Evolutionary conservation across 1,139 yeast genomes (phyloP).

Genomic region (Blastobotrys capitulatus): DNA sequence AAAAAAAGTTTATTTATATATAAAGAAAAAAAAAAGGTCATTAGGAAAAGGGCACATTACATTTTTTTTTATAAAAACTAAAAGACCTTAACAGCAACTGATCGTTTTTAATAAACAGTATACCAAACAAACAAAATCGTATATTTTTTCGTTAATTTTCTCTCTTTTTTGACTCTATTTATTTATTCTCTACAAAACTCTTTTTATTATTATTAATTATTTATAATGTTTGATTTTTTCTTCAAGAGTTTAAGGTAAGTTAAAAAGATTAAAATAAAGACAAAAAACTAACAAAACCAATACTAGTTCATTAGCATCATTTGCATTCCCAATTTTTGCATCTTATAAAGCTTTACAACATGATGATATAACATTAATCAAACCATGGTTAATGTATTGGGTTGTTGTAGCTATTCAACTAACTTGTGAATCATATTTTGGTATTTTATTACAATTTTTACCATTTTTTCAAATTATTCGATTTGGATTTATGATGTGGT

Average conservation of each 20-base stretch:
- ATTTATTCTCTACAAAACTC: too few species aligned
- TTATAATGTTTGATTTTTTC: slow-evolving; percentile 8
- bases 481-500: slow-evolving; percentile 43
- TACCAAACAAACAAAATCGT: too few species aligned
- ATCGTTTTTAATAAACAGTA: too few species aligned
- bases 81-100: too few species aligned
- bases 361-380: slow-evolving; percentile 41
- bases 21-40: too few species aligned
- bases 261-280: too few species aligned
- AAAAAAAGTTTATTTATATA: too few species aligned
- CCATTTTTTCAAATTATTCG: slow-evolving; percentile 47
- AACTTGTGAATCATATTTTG: slow-evolving; percentile 40
- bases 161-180: too few species aligned
- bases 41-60: too few species aligned
- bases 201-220: background rate
- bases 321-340: slow-evolving; percentile 53
- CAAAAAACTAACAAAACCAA: too few species aligned
- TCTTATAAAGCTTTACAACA: slow-evolving; percentile 50
- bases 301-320: slow-evolving; percentile 36
- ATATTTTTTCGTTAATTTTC: too few species aligned
- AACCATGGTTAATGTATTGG: slow-evolving; percentile 64
- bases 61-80: too few species aligned
- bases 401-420: slow-evolving; percentile 43
- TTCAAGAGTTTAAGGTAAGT: slow-evolving; percentile 10
- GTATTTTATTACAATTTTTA: slow-evolving; percentile 37